Conservation (phyloP, 75 land plant species). For the Pinus tabuliformis region DNA sequence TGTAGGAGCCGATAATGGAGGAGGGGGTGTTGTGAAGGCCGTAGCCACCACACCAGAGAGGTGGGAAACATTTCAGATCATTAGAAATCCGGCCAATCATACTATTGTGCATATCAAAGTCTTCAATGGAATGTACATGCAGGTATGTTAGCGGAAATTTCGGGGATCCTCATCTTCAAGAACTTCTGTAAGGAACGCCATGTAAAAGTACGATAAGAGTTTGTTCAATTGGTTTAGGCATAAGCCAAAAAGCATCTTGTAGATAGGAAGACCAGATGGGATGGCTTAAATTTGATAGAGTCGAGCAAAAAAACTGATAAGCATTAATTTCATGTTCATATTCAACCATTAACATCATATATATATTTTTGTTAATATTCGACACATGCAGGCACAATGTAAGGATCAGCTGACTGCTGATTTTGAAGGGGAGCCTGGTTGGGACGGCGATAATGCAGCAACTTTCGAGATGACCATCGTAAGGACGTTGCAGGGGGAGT, state of each 20-base stretch:
- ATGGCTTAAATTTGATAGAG: too few relatives aligned
- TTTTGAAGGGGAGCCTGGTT: slow-evolving; percentile 24
- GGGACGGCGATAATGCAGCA: slow-evolving; percentile 31
- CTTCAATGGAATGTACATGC: slow-evolving; percentile 64
- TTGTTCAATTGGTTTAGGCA: too few relatives aligned
- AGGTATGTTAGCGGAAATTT: slow-evolving; percentile 25
- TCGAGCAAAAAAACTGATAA: too few relatives aligned
- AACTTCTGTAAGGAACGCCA: too few relatives aligned
- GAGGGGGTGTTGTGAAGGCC: slow-evolving; percentile 30
- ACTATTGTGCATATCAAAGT: slow-evolving; percentile 62
- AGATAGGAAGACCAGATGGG: too few relatives aligned
- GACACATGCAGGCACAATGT: slow-evolving; percentile 14
- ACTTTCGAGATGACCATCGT: slow-evolving; percentile 31
- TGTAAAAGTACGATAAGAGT: too few relatives aligned
- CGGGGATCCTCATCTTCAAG: too few relatives aligned
- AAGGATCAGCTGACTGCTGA: slow-evolving; percentile 30
- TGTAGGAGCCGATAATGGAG: slow-evolving; percentile 25
- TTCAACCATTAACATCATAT: too few relatives aligned
- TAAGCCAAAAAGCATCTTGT: too few relatives aligned
- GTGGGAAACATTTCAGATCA: slow-evolving; percentile 54
- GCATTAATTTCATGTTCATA: too few relatives aligned
- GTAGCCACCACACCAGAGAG: slow-evolving; percentile 15
- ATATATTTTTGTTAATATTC: too few relatives aligned
- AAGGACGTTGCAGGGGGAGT: slow-evolving; percentile 17
- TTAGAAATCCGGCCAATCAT: slow-evolving; percentile 15